Evolutionary conservation across 805 yeast genomes (phyloP), one percentile per base, ranked within the genome.

Genomic region (Wickerhamomyces strasburgensis): DNA sequence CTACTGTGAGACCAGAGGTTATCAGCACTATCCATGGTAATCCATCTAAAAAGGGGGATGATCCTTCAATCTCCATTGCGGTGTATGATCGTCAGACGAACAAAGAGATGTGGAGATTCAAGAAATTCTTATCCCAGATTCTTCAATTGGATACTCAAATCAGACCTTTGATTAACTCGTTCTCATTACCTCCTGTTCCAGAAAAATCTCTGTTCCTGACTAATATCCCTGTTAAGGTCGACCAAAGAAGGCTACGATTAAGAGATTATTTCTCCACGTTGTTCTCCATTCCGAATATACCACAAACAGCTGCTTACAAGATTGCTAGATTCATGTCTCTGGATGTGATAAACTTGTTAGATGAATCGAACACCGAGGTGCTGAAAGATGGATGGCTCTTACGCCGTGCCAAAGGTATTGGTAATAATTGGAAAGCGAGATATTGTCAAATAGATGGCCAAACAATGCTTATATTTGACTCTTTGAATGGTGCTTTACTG

Each of bases 71-170:
- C 16, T 67, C 83, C 1, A 68, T 89, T 37, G 70, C 81, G 14
- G 76, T 84, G 5, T 62, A 71, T 31, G 90, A 84, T 47, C 70
- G 78, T 24, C 76, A 69, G 17, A 61, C 79, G 2, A 64, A 67
- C 27, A 78, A 78, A 42, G 86, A 80, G 48, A 72, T 84, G 66
- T 89, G 95, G 82, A 70, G 78, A 47, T 76, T 86, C 36, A 65
- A 77, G 29, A 87, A 87, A 51, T 58, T 77, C 2, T 72, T 78
- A 40, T 62, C 73, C 2, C 81, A 80, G 48, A 61, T 90, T n/a
- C 44, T 65, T 5, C 65, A 69, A 8, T 67, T 89, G 43, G 94
- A 87, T 57, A 58, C 62, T 16, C 74, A 70, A 27, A 62, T 86
- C 9, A 67, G 87, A 44, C 54, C 69, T 39, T 66, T 67, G 39